Percentiles rank a stretch among this genome's conserved stretches.
Conservation (phyloP, 331 rosid species). For the Acacia pycnantha region DNA sequence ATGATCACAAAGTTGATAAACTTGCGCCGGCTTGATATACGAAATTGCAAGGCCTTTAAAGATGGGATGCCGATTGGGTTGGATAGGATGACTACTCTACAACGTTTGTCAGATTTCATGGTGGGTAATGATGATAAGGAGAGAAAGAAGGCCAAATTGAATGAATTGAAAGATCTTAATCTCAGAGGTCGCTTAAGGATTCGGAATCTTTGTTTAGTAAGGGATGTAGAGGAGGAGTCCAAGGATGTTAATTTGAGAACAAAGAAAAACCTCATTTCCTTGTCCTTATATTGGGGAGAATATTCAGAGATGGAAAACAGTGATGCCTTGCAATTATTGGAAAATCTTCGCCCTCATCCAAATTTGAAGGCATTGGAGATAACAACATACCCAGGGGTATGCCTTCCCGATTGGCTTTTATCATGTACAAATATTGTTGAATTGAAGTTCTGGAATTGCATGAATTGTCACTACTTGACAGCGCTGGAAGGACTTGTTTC, state of each 20-base stretch:
- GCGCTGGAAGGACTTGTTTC: background rate
- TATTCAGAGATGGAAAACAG: background rate
- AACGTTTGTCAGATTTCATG: no score
- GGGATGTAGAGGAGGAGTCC: background rate
- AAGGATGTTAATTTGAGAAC: background rate
- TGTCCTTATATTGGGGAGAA: background rate
- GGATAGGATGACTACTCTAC: no score
- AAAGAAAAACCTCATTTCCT: background rate
- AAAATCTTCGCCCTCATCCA: background rate
- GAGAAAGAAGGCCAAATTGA: no score
- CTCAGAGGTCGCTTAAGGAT: background rate
- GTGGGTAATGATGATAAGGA: no score
- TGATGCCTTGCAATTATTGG: background rate
- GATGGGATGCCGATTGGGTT: no score
- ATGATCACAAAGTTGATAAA: background rate
- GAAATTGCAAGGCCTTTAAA: background rate
- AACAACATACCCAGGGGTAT: fast-evolving
- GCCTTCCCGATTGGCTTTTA: background rate
- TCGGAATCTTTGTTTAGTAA: background rate
- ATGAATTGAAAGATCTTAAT: no score
- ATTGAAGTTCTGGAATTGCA: fast-evolving
- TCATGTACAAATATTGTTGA: background rate
- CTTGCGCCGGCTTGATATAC: background rate
- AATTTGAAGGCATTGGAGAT: background rate
- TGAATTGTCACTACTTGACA: background rate